These are phyloP conservation scores for Alloteropsis angusta DNA, from an alignment of 202 grass and related monocot genomes.

Conservation along the genomic window DNA sequence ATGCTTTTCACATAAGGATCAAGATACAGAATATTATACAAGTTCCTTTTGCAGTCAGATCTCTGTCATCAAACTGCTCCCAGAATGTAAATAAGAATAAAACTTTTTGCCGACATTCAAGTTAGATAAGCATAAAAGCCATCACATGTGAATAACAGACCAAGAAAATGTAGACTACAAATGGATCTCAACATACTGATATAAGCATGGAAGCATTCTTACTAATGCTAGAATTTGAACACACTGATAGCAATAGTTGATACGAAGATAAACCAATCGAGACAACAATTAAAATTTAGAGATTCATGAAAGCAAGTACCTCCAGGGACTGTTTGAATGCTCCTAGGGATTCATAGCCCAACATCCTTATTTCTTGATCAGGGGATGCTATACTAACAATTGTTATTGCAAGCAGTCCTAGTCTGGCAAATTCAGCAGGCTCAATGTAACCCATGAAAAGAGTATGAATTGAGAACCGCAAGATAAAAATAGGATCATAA, in stretches of 20 bases:
- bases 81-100: background rate
- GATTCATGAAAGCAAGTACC: constrained; percentile 46
- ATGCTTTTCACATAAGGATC: background rate
- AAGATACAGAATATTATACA: constrained; percentile 6
- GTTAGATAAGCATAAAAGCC: constrained; percentile 11
- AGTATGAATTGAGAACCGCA: constrained; percentile 72
- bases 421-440: constrained; percentile 63
- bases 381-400: constrained; percentile 74
- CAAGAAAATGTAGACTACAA: background rate
- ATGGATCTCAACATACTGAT: background rate
- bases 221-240: background rate
- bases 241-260: background rate
- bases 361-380: constrained; percentile 67
- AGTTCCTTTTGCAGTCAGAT: background rate
- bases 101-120: background rate
- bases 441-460: constrained; percentile 76
- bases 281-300: constrained; percentile 2
- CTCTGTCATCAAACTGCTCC: background rate
- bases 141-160: background rate
- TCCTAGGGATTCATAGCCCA: constrained; percentile 78
- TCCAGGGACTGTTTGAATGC: constrained; percentile 65
- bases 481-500: constrained; percentile 75
- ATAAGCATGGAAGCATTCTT: background rate
- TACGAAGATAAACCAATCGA: background rate
- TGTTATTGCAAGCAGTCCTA: constrained; percentile 80